Evolutionary conservation across 2,329 filamentous ascomycete species (phyloP).

Genomic region (Scedosporium aurantiacum): DNA sequence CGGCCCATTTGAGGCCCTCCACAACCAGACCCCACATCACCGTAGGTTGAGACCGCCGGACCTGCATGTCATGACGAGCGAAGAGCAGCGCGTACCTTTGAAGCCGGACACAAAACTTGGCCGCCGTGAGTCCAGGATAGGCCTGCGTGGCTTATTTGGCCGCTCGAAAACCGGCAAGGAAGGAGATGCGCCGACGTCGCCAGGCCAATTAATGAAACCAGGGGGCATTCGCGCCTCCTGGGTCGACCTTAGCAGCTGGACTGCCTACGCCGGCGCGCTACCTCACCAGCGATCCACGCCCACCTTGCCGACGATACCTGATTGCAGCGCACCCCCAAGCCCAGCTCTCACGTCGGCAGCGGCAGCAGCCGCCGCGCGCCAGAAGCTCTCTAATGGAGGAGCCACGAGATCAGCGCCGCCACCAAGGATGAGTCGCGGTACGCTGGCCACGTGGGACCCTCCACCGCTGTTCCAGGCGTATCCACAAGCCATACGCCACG

Average conservation of each 20-base stretch:
- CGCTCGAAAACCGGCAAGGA: slow-evolving; percentile 29
- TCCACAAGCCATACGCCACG: slow-evolving; percentile 70
- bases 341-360: not conserved
- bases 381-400: not conserved
- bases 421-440: not conserved
- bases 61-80: slow-evolving; percentile 3
- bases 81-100: slow-evolving; percentile 28
- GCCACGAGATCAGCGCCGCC: not conserved
- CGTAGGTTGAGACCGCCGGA: slow-evolving; percentile 10
- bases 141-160: slow-evolving; percentile 39
- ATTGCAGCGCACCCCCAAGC: not conserved
- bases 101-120: slow-evolving; percentile 27
- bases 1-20: slow-evolving; percentile 2
- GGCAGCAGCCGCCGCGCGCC: slow-evolving; percentile 7
- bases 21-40: slow-evolving; percentile 3
- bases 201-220: slow-evolving; percentile 20
- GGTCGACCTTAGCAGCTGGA: slow-evolving; percentile 33
- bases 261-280: slow-evolving; percentile 19
- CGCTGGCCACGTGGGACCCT: slow-evolving; percentile 45
- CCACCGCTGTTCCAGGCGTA: slow-evolving; percentile 81
- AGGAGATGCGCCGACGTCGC: slow-evolving; percentile 18
- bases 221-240: slow-evolving; percentile 33
- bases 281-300: slow-evolving; percentile 25
- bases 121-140: slow-evolving; percentile 40
- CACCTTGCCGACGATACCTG: slow-evolving; percentile 14